Evolutionary conservation across 2,329 filamentous ascomycete genomes (phyloP), one percentile per base, ranked within the genome.

Genomic region (Aspergillus amoenus): DNA sequence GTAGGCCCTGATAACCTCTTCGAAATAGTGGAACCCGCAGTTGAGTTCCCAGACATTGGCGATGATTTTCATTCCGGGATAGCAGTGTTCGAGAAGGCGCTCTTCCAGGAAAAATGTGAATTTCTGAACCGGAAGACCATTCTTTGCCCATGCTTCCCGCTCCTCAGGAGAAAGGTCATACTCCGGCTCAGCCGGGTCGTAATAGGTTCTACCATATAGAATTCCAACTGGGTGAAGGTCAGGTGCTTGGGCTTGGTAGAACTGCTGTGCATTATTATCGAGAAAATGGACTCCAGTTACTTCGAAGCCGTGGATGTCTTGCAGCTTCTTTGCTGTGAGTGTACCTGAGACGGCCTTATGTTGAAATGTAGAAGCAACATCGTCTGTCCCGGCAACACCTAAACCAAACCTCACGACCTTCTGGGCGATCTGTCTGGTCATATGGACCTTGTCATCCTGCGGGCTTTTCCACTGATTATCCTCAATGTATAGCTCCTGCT

Each of bases 21-120:
- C 87, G 68, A 92, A 83, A 69, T 88, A 91, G 61, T 78, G 79
- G 22, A 90, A 58, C 2, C 85, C 88, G 22, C 80, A 79, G 60
- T 81, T 82, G 22, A 90, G 72, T 56, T 85, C 76, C 61, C 80
- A 83, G 9, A 90, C 75, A 0, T 71, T 74, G 0, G 83, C 73
- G 24, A 81, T 78, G 34, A 90, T 65, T 70, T 87, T 89, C 79
- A 88, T 83, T 0, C 91, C 90, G 0, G 81, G 72, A 57, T 83
- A 82, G 67, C 89, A 84, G 55, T 83, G 76, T 27, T 77, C 59
- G 17, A 89, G 73, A 2, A 84, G 70, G 4, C 80, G 71, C 24
- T 85, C 82, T 59, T 96, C 92, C 3, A 96, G 68, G 66, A 89
- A 84, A 62, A 95, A 87, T 12, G 79, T 76, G 48, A 79, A 78